These are phyloP conservation scores for Xylariaceae sp. DNA, from an alignment of 2,329 filamentous ascomycete genomes.

Conservation along the genomic window DNA sequence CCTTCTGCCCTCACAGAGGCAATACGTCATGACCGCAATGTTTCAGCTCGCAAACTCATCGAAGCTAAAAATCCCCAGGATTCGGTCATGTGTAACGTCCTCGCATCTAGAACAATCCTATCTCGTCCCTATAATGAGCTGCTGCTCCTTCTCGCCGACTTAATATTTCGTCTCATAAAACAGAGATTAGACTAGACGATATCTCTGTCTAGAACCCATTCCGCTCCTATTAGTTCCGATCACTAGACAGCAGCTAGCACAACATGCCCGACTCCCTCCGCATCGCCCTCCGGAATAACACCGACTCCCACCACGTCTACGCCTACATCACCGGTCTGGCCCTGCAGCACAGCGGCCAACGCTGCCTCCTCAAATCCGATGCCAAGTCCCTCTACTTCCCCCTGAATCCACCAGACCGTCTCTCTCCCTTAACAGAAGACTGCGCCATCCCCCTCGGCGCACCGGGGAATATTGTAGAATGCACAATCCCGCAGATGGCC, in stretches of 20 bases:
- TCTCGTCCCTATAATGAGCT: neutral
- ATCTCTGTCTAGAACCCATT: neutral
- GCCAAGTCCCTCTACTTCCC: slow-evolving; percentile 53
- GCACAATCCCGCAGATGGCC: slow-evolving; percentile 58
- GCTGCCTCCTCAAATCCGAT: slow-evolving; percentile 39
- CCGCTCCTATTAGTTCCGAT: neutral
- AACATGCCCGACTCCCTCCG: slow-evolving; percentile 42
- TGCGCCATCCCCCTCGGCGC: slow-evolving; percentile 55
- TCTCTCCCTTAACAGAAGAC: slow-evolving; percentile 47
- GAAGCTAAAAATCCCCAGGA: neutral
- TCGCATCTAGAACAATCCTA: neutral
- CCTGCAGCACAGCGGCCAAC: slow-evolving; percentile 39
- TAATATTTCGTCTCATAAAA: neutral
- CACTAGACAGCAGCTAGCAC: neutral
- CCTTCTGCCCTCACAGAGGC: neutral
- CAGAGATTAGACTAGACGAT: neutral
- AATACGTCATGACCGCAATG: slow-evolving; percentile 14
- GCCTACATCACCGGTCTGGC: slow-evolving; percentile 62
- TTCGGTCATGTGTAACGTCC: neutral
- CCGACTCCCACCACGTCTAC: slow-evolving; percentile 48
- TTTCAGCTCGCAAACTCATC: neutral
- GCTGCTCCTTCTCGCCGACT: neutral
- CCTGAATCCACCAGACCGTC: slow-evolving; percentile 44
- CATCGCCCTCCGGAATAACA: slow-evolving; percentile 53
- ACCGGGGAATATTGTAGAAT: slow-evolving; percentile 47